Evolutionary conservation across 768 basidiomycete species (phyloP).

Genomic region (Boletus sensibilis): DNA sequence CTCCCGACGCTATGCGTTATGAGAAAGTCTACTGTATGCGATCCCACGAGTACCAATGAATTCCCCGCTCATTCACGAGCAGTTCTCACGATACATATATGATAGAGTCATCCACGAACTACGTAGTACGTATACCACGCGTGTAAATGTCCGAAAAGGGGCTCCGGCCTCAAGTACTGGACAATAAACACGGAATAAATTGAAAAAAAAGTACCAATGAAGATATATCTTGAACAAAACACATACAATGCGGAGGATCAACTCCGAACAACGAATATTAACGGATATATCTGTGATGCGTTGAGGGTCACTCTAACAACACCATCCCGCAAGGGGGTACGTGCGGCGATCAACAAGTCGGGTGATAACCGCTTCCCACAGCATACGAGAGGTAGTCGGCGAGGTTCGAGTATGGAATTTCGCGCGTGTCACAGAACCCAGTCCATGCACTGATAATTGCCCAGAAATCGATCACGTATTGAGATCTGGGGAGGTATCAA

Average conservation of each 20-base stretch:
- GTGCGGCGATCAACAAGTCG: constrained; percentile 11
- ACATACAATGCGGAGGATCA: neutral
- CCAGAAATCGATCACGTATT: constrained; percentile 26
- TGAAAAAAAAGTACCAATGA: neutral
- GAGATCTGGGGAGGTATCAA: neutral
- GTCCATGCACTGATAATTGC: constrained; percentile 24
- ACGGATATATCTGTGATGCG: neutral
- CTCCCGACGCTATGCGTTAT: too few relatives aligned
- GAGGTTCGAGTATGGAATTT: constrained; percentile 25
- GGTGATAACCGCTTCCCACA: constrained; percentile 14
- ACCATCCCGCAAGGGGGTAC: neutral
- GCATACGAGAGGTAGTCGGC: constrained; percentile 26
- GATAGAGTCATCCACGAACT: too few relatives aligned
- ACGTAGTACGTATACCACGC: too few relatives aligned
- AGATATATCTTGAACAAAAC: neutral
- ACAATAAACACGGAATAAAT: too few relatives aligned
- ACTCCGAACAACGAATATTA: neutral
- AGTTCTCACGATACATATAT: too few relatives aligned
- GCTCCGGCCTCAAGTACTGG: too few relatives aligned
- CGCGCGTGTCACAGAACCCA: constrained; percentile 18
- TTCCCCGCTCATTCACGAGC: too few relatives aligned
- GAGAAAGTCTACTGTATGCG: too few relatives aligned
- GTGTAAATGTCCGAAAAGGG: too few relatives aligned
- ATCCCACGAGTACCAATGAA: too few relatives aligned
- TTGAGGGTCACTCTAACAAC: neutral